These are phyloP conservation scores for Pseudonitzschia multistriata DNA, from an alignment of 108 stramenopile species.

Conservation along the genomic window DNA sequence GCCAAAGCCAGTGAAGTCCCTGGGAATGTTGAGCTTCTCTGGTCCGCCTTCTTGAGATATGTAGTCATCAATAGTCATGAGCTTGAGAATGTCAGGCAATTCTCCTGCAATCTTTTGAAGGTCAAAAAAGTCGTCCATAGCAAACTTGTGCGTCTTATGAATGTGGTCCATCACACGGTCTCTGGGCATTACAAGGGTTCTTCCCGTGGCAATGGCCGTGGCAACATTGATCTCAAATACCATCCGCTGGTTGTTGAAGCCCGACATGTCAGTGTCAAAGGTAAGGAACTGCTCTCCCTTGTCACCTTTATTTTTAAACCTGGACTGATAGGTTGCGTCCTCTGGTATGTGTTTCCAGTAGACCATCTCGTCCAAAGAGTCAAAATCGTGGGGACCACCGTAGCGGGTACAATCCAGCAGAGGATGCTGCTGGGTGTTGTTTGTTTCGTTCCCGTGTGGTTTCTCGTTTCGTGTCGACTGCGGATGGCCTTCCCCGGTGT, in stretches of 20 bases:
- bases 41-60: constrained; percentile 35
- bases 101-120: constrained; percentile 32
- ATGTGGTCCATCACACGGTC: not conserved
- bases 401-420: constrained; percentile 62
- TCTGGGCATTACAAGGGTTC: constrained; percentile 73
- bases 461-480: not conserved
- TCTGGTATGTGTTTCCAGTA: constrained; percentile 76
- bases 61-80: constrained; percentile 87
- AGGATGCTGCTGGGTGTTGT: not conserved
- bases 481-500: not conserved
- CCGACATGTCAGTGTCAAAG: constrained; percentile 74
- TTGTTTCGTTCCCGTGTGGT: not conserved
- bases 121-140: constrained; percentile 8
- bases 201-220: constrained; percentile 87
- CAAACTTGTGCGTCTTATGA: not conserved
- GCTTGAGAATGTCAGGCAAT: constrained; percentile 59
- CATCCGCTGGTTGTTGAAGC: constrained; percentile 25
- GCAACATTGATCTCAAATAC: constrained; percentile 71
- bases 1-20: not conserved
- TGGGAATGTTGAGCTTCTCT: not conserved
- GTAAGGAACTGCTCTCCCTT: constrained; percentile 63
- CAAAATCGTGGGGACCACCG: constrained; percentile 58
- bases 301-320: not conserved
- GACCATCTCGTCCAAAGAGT: constrained; percentile 61
- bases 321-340: constrained; percentile 48